Base-by-base conservation (phyloP, 768 basidiomycete species). In the Termitomyces sp. region DNA sequence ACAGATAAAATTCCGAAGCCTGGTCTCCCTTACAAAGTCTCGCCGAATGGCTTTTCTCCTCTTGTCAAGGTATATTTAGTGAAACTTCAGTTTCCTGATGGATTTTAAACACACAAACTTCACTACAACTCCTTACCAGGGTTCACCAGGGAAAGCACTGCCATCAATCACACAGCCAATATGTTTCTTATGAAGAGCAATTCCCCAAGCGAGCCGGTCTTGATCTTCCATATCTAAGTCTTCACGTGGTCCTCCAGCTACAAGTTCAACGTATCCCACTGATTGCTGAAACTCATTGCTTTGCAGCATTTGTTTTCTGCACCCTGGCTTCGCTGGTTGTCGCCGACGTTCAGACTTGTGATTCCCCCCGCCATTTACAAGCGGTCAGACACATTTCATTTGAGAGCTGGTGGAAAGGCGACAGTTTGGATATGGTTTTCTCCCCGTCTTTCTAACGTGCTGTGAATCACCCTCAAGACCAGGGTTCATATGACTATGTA, bases 151-250 rank as follows among this genome's bases (percentile, higher is more conserved):
- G 20, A 20, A 34, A 15, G 33, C 20, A 28, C 24, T 26, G 24
- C 16, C 52, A 46, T 57, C 46, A 54, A 50, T 36, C 20, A 48
- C 48, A 22, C 39, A 54, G 36, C 54, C 42, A 45, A 52, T 51
- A 8, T 22, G n/a, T 29, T 39, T 24, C 31, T 31, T 44, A 41
- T 60, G 31, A 61, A 31, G 37, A 29, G n/a, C 20, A 29, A 28
- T 46, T 45, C 49, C 34, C 50, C 48, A 59, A 60, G 60, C 60
- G 42, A 64, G 63, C 60, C 34, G 63, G 63, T 60, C 63, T 61
- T 64, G 62, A 57, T 55, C 39, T 39, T n/a, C 37, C 36, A 4
- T 29, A 7, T 41, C 36, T 52, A 7, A 48, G 18, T 48, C 47
- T 22, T 60, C 37, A 56, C 22, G 61, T 57, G 60, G 54, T 57